Evolutionary conservation across 441 rosid species (phyloP).

Genomic region (Eutrema salsugineum): DNA sequence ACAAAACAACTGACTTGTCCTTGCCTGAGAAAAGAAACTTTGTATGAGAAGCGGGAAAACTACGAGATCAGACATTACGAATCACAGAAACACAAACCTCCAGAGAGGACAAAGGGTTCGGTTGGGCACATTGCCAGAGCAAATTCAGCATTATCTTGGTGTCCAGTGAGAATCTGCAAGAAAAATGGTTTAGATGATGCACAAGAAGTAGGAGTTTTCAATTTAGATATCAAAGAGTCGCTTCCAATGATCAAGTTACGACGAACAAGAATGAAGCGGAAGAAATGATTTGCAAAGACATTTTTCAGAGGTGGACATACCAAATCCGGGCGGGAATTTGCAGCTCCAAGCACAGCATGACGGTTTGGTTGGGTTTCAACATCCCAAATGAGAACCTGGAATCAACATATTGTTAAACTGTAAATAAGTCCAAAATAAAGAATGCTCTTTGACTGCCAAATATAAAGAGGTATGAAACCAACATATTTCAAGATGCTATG

Average conservation of each 20-base stretch:
- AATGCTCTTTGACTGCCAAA: conserved; percentile 7
- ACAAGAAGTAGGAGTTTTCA: neutral
- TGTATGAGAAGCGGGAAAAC: conserved; percentile 20
- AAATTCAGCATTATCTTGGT: conserved; percentile 97
- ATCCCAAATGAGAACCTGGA: conserved; percentile 97
- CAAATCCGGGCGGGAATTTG: conserved; percentile 93
- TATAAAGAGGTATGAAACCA: neutral
- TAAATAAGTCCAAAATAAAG: neutral
- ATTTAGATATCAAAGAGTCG: neutral
- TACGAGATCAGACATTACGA: neutral
- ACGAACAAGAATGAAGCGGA: neutral
- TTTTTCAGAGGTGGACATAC: conserved; percentile 33
- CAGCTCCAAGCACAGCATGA: conserved; percentile 91
- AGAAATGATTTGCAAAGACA: neutral
- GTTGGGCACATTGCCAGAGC: conserved; percentile 99
- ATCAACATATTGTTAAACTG: neutral
- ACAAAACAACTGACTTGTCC: conserved; percentile 91
- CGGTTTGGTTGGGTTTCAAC: conserved; percentile 98
- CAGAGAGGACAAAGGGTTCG: conserved; percentile 97
- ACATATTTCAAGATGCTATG: neutral
- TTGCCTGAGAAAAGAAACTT: conserved; percentile 59
- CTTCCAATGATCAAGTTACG: neutral
- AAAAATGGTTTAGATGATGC: conserved; percentile 9
- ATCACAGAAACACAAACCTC: conserved; percentile 58
- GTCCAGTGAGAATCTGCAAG: conserved; percentile 91